Evolutionary conservation across 257 asterid species (phyloP).

Genomic region (Nicotiana knightiana): DNA sequence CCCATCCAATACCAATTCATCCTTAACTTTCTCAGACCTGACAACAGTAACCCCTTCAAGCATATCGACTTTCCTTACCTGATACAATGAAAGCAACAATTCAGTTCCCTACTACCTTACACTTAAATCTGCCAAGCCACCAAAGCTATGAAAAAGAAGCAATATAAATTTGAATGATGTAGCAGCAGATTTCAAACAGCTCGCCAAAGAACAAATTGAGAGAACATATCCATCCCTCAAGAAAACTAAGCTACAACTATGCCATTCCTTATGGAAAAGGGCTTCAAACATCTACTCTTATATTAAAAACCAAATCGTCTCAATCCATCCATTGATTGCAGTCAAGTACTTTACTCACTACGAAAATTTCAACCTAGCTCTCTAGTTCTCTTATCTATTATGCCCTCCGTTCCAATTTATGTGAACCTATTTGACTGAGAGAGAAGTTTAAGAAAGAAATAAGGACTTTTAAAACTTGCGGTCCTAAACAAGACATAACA

Average conservation of each 20-base stretch:
- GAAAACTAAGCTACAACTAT: background rate
- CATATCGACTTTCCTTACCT: slow-evolving; percentile 11
- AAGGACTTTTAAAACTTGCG: too few relatives aligned
- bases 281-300: background rate
- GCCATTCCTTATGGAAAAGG: background rate
- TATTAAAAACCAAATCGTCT: background rate
- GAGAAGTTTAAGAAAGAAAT: too few relatives aligned
- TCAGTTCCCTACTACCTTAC: background rate
- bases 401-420: too few relatives aligned
- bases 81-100: background rate
- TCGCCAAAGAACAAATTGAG: background rate
- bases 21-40: slow-evolving; percentile 1
- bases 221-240: background rate
- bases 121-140: background rate
- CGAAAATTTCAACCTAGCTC: background rate
- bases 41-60: background rate
- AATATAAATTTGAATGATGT: background rate
- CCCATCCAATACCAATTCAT: slow-evolving; percentile 8
- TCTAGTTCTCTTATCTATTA: background rate
- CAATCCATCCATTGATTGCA: background rate
- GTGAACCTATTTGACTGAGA: too few relatives aligned
- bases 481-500: too few relatives aligned
- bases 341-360: background rate
- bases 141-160: background rate
- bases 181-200: background rate